A percentile compares a stretch with the other conserved stretches of the same genome.
Evolutionary conservation across 78 protist species (phyloP).

Genomic region (Mastigamoeba balamuthi): DNA sequence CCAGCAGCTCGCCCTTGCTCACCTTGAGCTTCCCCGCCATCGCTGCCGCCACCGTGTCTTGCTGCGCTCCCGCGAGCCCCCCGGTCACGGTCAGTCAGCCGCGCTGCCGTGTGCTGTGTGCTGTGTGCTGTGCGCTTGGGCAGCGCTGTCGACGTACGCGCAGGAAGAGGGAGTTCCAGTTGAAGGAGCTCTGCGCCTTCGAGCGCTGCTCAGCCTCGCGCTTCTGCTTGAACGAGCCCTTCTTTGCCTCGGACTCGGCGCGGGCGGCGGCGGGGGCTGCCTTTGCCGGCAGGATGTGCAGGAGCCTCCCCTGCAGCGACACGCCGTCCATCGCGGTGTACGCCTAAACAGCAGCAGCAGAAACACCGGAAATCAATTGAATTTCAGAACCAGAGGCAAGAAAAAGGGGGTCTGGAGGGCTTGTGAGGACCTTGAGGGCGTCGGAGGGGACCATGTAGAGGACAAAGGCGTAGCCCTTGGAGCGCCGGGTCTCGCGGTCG

Average conservation of each 20-base stretch:
- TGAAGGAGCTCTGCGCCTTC: conserved; percentile 25
- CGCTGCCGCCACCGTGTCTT: conserved; percentile 74
- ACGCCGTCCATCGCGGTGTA: conserved; percentile 32
- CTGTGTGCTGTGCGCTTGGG: no score
- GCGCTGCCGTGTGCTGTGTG: not conserved
- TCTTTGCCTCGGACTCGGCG: not conserved
- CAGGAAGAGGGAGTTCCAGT: conserved; percentile 90
- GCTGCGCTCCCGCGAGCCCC: not conserved
- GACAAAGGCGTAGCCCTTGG: conserved; percentile 80
- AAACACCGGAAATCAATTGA: no score
- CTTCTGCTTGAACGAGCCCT: not conserved
- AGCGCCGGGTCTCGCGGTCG: conserved; percentile 46
- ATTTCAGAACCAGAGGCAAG: no score
- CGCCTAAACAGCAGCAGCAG: no score
- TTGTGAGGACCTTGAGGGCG: no score
- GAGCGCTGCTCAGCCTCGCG: conserved; percentile 14
- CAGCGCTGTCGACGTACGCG: not conserved
- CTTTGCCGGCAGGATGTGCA: conserved; percentile 75
- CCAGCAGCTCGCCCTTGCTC: conserved; percentile 54
- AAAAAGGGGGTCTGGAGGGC: no score
- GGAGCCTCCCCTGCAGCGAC: conserved; percentile 49
- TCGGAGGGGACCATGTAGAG: no score
- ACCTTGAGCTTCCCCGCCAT: conserved; percentile 53
- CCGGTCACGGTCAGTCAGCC: no score
- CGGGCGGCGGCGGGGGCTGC: not conserved